Evolutionary conservation across 192 early-diverging fungal genomes (phyloP).

Genomic region (Thoreauomyces humboldtii): DNA sequence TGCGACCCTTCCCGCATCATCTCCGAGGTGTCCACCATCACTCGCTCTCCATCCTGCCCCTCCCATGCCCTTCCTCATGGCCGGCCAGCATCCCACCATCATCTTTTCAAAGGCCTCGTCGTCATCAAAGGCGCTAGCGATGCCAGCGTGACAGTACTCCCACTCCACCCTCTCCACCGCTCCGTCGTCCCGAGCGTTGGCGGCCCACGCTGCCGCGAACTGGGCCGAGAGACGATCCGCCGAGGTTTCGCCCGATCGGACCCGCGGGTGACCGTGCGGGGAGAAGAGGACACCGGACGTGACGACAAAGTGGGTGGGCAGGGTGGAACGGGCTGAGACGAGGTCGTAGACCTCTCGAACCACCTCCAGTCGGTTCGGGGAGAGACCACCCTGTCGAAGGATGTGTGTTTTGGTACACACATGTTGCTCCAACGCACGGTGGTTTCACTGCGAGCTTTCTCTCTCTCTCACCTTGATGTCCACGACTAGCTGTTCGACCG

Average conservation of each 20-base stretch:
- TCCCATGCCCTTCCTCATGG: background rate
- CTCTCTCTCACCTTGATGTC: constrained; percentile 17
- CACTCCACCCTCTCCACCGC: constrained; percentile 27
- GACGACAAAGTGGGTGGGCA: background rate
- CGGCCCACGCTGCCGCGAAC: constrained; percentile 6
- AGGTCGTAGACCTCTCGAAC: constrained; percentile 5
- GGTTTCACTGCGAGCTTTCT: background rate
- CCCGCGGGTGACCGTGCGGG: constrained; percentile 27
- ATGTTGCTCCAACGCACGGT: no score
- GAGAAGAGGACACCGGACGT: constrained; percentile 19
- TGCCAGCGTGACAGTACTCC: constrained; percentile 22
- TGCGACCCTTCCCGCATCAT: background rate
- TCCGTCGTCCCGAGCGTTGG: background rate
- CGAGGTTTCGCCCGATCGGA: constrained; percentile 11
- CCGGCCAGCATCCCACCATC: constrained; percentile 23
- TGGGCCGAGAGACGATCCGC: constrained; percentile 12
- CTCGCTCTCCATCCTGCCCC: background rate
- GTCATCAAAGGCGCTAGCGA: constrained; percentile 5
- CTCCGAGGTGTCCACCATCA: background rate
- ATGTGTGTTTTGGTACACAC: no score
- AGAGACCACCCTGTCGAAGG: constrained; percentile 21
- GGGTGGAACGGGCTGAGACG: background rate
- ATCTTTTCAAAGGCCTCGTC: constrained; percentile 27
- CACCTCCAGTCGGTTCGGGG: constrained; percentile 11
- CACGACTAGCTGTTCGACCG: constrained; percentile 15